These are phyloP conservation scores for Chlamydomonas eustigma DNA, from an alignment of 139 green algal species.

Conservation along the genomic window DNA sequence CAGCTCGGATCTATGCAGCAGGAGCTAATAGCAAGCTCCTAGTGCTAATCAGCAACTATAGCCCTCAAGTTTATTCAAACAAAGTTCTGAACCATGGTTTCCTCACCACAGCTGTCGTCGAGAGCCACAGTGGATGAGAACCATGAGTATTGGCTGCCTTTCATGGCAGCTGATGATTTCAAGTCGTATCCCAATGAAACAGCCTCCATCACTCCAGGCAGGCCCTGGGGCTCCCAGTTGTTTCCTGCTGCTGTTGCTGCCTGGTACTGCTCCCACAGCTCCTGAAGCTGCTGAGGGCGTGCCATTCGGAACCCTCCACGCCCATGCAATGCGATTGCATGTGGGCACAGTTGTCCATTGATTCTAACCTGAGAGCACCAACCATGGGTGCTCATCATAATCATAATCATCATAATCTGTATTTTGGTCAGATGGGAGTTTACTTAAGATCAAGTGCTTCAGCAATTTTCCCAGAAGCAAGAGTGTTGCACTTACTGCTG, in stretches of 20 bases:
- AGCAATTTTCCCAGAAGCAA: no score
- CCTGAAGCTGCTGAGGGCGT: background rate
- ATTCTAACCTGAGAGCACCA: slow-evolving; percentile 7
- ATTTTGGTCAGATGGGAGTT: no score
- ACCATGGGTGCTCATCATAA: no score
- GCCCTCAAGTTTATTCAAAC: no score
- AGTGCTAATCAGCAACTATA: no score
- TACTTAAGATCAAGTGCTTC: no score
- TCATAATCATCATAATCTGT: no score
- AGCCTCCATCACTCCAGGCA: slow-evolving; percentile 23
- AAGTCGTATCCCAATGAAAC: slow-evolving; percentile 21
- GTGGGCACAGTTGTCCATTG: background rate
- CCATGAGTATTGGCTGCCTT: slow-evolving; percentile 24
- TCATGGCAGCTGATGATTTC: background rate
- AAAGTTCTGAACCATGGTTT: no score
- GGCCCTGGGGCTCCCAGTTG: background rate
- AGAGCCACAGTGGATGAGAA: slow-evolving; percentile 15
- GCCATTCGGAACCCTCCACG: slow-evolving; percentile 11
- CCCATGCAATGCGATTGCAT: slow-evolving; percentile 5
- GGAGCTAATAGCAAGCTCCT: no score
- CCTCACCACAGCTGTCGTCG: slow-evolving; percentile 29
- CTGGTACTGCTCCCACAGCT: slow-evolving; percentile 3
- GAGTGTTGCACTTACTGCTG: no score
- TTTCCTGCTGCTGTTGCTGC: background rate
- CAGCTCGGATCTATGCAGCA: no score